Conservation (phyloP, 345 rosid species). For the Gossypium stocksii region DNA sequence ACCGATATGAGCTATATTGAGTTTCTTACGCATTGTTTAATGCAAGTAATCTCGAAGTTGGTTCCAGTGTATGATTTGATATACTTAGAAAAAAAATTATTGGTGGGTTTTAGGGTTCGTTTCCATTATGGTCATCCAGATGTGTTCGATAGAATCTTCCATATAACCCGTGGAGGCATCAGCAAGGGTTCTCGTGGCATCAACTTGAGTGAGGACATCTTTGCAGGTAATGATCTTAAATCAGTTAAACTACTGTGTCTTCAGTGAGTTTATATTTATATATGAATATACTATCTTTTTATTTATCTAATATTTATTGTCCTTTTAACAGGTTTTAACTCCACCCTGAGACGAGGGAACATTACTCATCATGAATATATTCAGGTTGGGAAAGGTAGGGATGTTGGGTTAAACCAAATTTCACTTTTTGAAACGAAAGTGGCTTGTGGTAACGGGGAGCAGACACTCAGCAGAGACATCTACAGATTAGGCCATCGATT, state of each 20-base stretch:
- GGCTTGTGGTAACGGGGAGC: constrained; percentile 98
- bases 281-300: neutral
- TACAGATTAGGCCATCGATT: constrained; percentile 94
- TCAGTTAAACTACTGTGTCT: neutral
- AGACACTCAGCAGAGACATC: constrained; percentile 85
- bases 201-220: constrained; percentile 96
- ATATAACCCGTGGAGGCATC: constrained; percentile 93
- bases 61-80: neutral
- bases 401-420: constrained; percentile 95
- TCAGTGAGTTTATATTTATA: neutral
- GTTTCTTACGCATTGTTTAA: constrained; percentile 7
- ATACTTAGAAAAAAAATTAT: constrained; percentile 17
- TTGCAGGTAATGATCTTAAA: constrained; percentile 65
- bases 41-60: neutral
- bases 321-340: constrained; percentile 66
- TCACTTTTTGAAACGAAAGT: constrained; percentile 98
- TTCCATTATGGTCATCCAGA: constrained; percentile 56
- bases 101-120: constrained; percentile 58
- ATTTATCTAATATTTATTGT: constrained; percentile 6
- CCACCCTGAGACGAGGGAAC: constrained; percentile 87
- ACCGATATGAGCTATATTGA: neutral
- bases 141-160: constrained; percentile 75
- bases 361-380: constrained; percentile 97
- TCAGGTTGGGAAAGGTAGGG: constrained; percentile 99
- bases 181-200: constrained; percentile 95